A percentile compares a stretch with the other conserved stretches of the same genome.
Evolutionary conservation across 2,329 filamentous ascomycete species (phyloP).

Genomic region (Xylariaceae sp.): DNA sequence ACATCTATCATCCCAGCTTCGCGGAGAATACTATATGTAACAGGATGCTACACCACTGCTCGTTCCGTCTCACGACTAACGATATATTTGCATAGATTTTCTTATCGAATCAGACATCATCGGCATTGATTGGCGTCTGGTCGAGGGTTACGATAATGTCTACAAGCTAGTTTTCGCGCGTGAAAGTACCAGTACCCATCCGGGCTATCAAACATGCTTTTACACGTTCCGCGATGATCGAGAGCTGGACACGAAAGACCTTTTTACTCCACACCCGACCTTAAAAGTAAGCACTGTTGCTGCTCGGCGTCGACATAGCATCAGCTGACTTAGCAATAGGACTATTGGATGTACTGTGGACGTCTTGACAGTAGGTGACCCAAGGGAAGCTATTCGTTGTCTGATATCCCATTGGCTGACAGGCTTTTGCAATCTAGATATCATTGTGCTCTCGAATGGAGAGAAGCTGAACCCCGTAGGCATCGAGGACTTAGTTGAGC

Average conservation of each 20-base stretch:
- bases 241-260: constrained; percentile 20
- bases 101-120: constrained; percentile 33
- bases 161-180: constrained; percentile 35
- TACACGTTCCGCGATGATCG: constrained; percentile 17
- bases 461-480: constrained; percentile 44
- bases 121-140: constrained; percentile 34
- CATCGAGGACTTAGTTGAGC: constrained; percentile 35
- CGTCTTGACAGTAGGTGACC: constrained; percentile 21
- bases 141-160: constrained; percentile 24
- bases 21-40: too few species aligned
- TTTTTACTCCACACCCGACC: constrained; percentile 17
- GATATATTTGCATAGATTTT: constrained; percentile 26
- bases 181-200: constrained; percentile 18
- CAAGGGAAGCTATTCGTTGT: too few species aligned
- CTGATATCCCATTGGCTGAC: constrained; percentile 26
- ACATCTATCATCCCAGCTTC: too few species aligned
- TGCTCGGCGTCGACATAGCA: neutral
- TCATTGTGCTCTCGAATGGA: constrained; percentile 44
- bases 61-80: neutral
- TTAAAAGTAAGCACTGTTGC: neutral
- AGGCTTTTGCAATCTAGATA: constrained; percentile 31
- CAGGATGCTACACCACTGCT: neutral
- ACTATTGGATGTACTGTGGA: constrained; percentile 28
- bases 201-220: constrained; percentile 21
- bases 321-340: neutral